Evolutionary conservation across 2,329 filamentous ascomycete genomes (phyloP), one percentile per base, ranked within the genome.

Genomic region (Aspergillus hortae): DNA sequence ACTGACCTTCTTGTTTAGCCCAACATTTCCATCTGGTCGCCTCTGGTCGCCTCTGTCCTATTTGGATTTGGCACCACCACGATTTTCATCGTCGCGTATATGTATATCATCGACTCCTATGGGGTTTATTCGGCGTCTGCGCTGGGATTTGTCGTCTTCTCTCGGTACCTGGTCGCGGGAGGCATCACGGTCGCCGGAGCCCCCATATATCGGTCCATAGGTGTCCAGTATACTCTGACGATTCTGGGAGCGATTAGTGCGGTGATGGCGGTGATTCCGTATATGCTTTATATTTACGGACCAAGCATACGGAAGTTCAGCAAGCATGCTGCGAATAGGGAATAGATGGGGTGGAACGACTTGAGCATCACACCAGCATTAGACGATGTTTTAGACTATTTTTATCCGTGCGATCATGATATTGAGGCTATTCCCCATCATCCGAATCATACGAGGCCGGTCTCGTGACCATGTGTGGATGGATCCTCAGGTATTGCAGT

Each of bases 41-140:
- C 77, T 0, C 65, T 83, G 3, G 66, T 64, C 2, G 78, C 79
- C 1, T 77, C 72, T 15, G 75, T 76, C 1, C 52, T 81, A 0
- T 80, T 83, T 56, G 80, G 80, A 2, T 77, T 73, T 52, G 77
- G 75, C 2, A 70, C 78, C 35, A 68, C 75, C 4, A 69, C 70
- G 19, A 69, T 80, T 6, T 81, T 80, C 60, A 74, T 79, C 50
- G 71, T 67, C 46, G 71, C 69, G 36, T 80, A 80, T 49, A 73
- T 79, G 66, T 84, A 84, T 59, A 75, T 84, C 54, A 82, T 83
- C 51, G 79, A 83, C 56, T 72, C 71, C 6, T 84, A 83, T 51
- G 76, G 76, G 33, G 68, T 68, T 1, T 80, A 78, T 49, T 73
- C 79, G 0, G 79, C 78, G 2, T 73, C 67, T 1, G 78, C 77